Evolutionary conservation across 2,329 filamentous ascomycete species (phyloP).

Genomic region (Epichloe typhina): DNA sequence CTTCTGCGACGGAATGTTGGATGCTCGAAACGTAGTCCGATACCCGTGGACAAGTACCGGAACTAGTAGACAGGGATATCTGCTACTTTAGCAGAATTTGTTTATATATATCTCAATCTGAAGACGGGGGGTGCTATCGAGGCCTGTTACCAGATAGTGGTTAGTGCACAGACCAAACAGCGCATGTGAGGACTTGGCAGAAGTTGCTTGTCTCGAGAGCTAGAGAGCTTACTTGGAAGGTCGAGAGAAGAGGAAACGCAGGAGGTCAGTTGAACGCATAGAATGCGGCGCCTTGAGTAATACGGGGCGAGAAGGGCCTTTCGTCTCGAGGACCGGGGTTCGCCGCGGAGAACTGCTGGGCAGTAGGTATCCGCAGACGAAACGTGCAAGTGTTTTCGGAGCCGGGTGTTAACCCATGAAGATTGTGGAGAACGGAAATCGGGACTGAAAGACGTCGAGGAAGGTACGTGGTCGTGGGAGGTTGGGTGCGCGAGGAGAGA

Average conservation of each 20-base stretch:
- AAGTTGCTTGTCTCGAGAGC: background rate
- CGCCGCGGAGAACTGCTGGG: slow-evolving; percentile 1
- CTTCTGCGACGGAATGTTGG: slow-evolving; percentile 81
- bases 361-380: background rate
- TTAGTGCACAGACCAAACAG: background rate
- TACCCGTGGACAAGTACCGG: slow-evolving; percentile 73
- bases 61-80: slow-evolving; percentile 40
- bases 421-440: background rate
- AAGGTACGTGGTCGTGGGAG: background rate
- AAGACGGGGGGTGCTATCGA: slow-evolving; percentile 41
- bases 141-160: slow-evolving; percentile 26
- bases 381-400: background rate
- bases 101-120: slow-evolving; percentile 1
- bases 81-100: slow-evolving; percentile 4
- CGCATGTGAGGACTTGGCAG: background rate
- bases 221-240: slow-evolving; percentile 64
- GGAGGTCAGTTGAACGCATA: slow-evolving; percentile 86
- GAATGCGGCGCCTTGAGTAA: slow-evolving; percentile 26
- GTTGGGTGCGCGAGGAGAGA: background rate
- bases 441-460: background rate
- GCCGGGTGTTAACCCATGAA: background rate
- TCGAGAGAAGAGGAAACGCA: slow-evolving; percentile 79
- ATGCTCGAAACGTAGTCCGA: slow-evolving; percentile 59
- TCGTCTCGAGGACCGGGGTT: background rate
- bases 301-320: background rate